Evolutionary conservation across 2,329 filamentous ascomycete species (phyloP).

Genomic region (Blastomyces silverae): DNA sequence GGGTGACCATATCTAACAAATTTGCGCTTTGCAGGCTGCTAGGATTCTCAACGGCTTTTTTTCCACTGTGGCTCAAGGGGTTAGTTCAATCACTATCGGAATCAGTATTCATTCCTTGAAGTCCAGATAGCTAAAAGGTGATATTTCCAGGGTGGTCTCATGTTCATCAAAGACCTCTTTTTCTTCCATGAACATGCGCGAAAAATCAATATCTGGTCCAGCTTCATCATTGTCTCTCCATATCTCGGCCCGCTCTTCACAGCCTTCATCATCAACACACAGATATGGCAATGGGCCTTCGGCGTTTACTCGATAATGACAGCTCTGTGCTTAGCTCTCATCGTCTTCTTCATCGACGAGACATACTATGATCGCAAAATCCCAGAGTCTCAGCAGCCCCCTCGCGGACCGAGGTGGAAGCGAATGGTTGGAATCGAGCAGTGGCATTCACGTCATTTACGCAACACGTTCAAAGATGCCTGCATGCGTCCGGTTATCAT

Average conservation of each 20-base stretch:
- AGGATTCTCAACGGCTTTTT: conserved; percentile 44
- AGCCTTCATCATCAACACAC: conserved; percentile 35
- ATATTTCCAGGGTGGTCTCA: conserved; percentile 32
- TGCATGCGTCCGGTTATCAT: conserved; percentile 34
- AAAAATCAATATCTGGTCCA: conserved; percentile 38
- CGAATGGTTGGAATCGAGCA: conserved; percentile 35
- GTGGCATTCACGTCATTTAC: conserved; percentile 24
- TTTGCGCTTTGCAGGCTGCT: conserved; percentile 25
- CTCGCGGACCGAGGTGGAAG: conserved; percentile 27
- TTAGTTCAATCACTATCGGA: conserved; percentile 18
- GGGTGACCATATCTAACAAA: neutral
- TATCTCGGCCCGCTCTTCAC: conserved; percentile 32
- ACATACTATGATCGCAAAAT: conserved; percentile 36
- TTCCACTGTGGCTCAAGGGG: conserved; percentile 38
- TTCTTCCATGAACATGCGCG: conserved; percentile 38
- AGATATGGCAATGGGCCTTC: conserved; percentile 35
- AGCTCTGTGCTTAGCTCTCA: conserved; percentile 30
- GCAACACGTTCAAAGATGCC: conserved; percentile 33
- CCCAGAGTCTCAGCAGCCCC: conserved; percentile 28
- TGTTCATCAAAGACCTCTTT: conserved; percentile 42
- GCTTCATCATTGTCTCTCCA: conserved; percentile 33
- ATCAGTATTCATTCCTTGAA: neutral
- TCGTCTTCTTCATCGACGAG: conserved; percentile 34
- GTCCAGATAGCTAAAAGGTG: neutral
- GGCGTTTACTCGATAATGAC: conserved; percentile 33